These are phyloP conservation scores for Neobulgaria alba DNA, from an alignment of 2,329 filamentous ascomycete species.

Conservation along the genomic window DNA sequence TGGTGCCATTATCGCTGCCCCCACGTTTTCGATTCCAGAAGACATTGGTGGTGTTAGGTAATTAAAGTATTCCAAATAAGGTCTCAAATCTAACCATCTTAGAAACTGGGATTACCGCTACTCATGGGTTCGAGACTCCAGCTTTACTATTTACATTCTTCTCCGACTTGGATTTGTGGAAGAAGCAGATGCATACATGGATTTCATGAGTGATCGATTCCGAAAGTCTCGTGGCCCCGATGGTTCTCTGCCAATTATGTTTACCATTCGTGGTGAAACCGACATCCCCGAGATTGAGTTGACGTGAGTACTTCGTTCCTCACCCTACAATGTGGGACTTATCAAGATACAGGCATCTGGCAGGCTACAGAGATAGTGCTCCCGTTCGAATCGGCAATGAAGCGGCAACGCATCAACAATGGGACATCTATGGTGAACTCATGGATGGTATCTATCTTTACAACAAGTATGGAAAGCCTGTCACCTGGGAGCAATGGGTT, in stretches of 20 bases:
- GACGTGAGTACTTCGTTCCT: conserved; percentile 20
- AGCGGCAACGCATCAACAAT: conserved; percentile 66
- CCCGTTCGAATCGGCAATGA: conserved; percentile 73
- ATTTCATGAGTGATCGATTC: conserved; percentile 67
- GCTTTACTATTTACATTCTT: conserved; percentile 71
- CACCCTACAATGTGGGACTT: not conserved
- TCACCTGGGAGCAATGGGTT: conserved; percentile 70
- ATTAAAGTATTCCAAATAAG: conserved; percentile 13
- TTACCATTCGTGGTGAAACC: conserved; percentile 66
- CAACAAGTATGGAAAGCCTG: conserved; percentile 71
- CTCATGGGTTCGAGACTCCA: conserved; percentile 70
- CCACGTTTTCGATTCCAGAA: conserved; percentile 71
- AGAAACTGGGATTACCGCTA: conserved; percentile 67
- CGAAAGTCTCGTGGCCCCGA: conserved; percentile 49
- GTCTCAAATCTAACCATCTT: not conserved
- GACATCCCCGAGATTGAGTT: conserved; percentile 65
- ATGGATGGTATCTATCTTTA: conserved; percentile 72
- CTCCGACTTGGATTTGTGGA: conserved; percentile 66
- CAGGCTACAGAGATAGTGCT: conserved; percentile 61
- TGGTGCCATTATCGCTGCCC: conserved; percentile 67
- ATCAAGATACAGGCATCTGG: conserved; percentile 43
- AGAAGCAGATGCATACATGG: conserved; percentile 71
- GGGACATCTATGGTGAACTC: conserved; percentile 73
- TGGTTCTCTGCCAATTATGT: conserved; percentile 69
- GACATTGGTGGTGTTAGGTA: conserved; percentile 55